phyloP scores from a whole-genome alignment of 352 stramenopile species.

The Thalassiosira delicatula region DNA sequence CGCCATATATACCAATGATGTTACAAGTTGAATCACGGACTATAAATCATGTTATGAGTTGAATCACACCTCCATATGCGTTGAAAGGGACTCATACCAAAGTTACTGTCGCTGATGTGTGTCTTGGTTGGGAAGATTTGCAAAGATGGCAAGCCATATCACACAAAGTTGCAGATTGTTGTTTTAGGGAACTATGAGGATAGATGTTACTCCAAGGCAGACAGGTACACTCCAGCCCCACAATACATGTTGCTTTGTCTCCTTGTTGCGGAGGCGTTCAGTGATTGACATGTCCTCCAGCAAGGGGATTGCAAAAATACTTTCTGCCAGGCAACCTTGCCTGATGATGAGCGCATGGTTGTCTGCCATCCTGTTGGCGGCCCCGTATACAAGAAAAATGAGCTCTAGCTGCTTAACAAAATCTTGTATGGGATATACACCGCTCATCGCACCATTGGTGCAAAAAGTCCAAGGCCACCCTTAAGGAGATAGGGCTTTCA shows the following conservation, averaged over 20 bases:
- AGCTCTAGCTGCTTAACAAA: background rate
- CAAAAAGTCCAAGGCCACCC: background rate
- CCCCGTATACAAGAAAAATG: background rate
- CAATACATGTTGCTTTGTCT: background rate
- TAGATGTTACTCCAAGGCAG: background rate
- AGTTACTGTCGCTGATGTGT: background rate
- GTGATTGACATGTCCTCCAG: background rate
- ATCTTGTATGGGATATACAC: background rate
- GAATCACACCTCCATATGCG: background rate
- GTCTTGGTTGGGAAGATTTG: background rate
- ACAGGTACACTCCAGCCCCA: background rate
- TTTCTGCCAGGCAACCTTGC: background rate
- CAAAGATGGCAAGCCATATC: background rate
- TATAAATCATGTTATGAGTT: too few relatives aligned
- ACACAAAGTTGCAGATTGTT: background rate
- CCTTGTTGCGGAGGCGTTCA: background rate
- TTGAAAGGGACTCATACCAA: background rate
- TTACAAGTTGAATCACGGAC: too few relatives aligned
- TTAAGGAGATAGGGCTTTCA: background rate
- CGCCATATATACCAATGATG: too few relatives aligned
- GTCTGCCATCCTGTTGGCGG: background rate
- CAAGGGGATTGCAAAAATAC: slow-evolving; percentile 6
- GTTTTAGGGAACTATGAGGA: too few relatives aligned
- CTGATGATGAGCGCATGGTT: background rate
- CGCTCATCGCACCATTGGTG: background rate